Percentiles rank a stretch among this genome's conserved stretches.
These are phyloP conservation scores for Pyricularia grisea DNA, from an alignment of 2,329 filamentous ascomycete species.

Conservation along the genomic window DNA sequence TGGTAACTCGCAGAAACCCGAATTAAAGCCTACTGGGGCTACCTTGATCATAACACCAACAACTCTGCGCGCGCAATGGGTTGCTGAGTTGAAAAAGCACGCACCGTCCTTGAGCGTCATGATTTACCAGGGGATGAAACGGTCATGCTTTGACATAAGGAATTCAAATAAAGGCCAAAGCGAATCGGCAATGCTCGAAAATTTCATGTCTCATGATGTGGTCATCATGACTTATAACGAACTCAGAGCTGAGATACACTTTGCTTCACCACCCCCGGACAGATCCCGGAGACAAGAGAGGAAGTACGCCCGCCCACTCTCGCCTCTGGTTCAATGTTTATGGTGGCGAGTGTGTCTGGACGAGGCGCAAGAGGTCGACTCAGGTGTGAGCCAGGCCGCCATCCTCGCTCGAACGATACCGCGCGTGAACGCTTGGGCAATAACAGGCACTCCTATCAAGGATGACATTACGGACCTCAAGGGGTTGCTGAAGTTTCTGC, in stretches of 20 bases:
- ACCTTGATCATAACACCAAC: conserved; percentile 54
- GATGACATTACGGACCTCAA: conserved; percentile 67
- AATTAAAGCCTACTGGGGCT: conserved; percentile 38
- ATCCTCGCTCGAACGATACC: conserved; percentile 72
- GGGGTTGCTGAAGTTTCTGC: conserved; percentile 73
- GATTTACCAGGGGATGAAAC: conserved; percentile 38
- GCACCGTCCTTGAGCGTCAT: conserved; percentile 47
- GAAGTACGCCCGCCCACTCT: conserved; percentile 56
- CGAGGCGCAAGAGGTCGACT: conserved; percentile 90
- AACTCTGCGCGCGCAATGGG: conserved; percentile 51
- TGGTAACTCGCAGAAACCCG: conserved; percentile 10
- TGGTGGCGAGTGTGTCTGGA: conserved; percentile 82
- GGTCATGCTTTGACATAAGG: background rate
- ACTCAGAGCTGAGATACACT: conserved; percentile 73
- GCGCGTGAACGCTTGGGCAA: conserved; percentile 79
- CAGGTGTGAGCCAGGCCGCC: conserved; percentile 74
- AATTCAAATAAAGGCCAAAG: conserved; percentile 19
- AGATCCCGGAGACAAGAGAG: conserved; percentile 57
- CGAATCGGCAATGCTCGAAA: conserved; percentile 28
- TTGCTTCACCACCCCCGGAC: conserved; percentile 58
- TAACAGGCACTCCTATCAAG: conserved; percentile 83
- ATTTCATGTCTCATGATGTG: conserved; percentile 44
- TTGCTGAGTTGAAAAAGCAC: conserved; percentile 48
- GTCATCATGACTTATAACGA: conserved; percentile 62
- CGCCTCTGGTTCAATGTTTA: conserved; percentile 68